phyloP scores from a whole-genome alignment of 177 flowering plant genomes.

The Tripterygium wilfordii region DNA sequence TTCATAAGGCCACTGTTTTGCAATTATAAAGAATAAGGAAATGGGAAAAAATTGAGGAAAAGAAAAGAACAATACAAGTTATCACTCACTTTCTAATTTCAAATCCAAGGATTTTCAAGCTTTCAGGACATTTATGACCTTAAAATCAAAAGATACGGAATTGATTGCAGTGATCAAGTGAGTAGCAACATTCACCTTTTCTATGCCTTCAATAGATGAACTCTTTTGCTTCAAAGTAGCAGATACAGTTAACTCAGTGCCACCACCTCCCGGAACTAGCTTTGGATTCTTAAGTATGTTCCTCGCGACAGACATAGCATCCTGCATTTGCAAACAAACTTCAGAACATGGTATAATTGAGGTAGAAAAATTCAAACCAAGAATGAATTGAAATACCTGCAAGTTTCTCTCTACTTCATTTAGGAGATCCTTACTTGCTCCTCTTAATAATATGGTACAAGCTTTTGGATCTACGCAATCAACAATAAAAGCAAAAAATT shows the following conservation, averaged over 20 bases:
- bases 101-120: too few relatives aligned
- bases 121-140: too few relatives aligned
- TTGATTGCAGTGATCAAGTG: background rate
- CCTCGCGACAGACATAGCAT: constrained; percentile 96
- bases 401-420: constrained; percentile 96
- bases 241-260: constrained; percentile 88
- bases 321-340: constrained; percentile 33
- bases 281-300: constrained; percentile 91
- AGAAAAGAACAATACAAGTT: too few relatives aligned
- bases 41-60: background rate
- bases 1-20: constrained; percentile 93
- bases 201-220: constrained; percentile 85
- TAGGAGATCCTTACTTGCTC: constrained; percentile 91
- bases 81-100: too few relatives aligned
- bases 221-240: constrained; percentile 93
- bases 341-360: background rate
- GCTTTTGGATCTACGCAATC: constrained; percentile 97
- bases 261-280: constrained; percentile 98
- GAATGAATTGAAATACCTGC: constrained; percentile 47
- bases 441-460: constrained; percentile 84
- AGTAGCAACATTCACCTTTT: constrained; percentile 48
- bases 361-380: background rate
- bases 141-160: too few relatives aligned
- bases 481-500: constrained; percentile 80
- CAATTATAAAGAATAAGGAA: background rate